Base-by-base conservation (phyloP, 805 yeast genomes). In the Limtongia smithiae region DNA sequence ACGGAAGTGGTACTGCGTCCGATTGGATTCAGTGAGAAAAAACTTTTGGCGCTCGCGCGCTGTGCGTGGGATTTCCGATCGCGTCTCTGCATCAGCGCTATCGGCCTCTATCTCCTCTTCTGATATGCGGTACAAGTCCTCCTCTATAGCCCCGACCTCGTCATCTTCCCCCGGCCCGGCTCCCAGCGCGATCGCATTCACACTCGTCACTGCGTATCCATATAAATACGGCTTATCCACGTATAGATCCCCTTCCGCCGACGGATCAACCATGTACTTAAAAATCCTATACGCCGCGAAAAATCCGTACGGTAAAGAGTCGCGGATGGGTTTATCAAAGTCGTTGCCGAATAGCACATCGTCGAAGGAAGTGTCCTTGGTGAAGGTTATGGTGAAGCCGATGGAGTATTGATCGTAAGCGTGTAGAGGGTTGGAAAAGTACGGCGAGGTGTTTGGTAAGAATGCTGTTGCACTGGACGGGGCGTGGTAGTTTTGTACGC, bases 341-440 rank as follows among this genome's bases (percentile, higher is more conserved):
- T 83, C 88, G 61, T 83, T 83, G 1, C 89, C 89, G 67, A 79
- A 82, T n/a, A 78, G 50, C 35, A 83, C 65, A n/a, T 73, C 71
- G 36, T 75, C 70, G 2, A 50, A 51, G 55, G 41, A 48, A 41
- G 32, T 39, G 27, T 44, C 46, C 9, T 46, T 47, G 24, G 60
- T 66, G 37, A 82, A 83, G 9, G 60, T 66, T 51, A 78, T 71
- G 46, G 60, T 41, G 50, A 74, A 59, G 60, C 70, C 70, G 44
- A 75, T 60, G 30, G 76, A 69, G 49, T 66, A 58, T 9, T 53
- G 55, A 44, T 66, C 69, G 21, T 51, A 21, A 30, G 35, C 18
- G 46, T 66, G 71, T 17, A 40, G 41, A 3, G 52, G 45, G 32
- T 41, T 35, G 9, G 51, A 54, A 48, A 68, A 68, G 51, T 67